Evolutionary conservation across 768 basidiomycete species (phyloP).

Genomic region (Megacollybia marginata): DNA sequence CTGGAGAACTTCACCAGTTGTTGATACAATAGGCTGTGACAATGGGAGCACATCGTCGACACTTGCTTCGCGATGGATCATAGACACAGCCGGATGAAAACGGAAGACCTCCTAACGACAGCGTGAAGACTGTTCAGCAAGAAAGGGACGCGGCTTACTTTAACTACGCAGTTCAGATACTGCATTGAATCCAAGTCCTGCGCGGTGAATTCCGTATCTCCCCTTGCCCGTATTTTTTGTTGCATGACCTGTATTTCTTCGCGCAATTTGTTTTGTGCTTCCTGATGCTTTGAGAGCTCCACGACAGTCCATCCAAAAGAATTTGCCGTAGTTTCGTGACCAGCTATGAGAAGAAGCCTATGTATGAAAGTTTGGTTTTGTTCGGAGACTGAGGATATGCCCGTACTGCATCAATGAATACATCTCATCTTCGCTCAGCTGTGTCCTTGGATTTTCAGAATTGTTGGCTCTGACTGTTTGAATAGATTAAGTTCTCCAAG

Average conservation of each 20-base stretch:
- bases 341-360: conserved; percentile 38
- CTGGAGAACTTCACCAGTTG: conserved; percentile 21
- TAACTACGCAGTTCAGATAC: conserved; percentile 16
- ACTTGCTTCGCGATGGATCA: conserved; percentile 23
- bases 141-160: conserved; percentile 6
- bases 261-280: conserved; percentile 57
- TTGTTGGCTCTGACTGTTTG: conserved; percentile 11
- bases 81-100: conserved; percentile 23
- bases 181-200: conserved; percentile 26
- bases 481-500: not conserved
- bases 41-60: conserved; percentile 38
- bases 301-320: conserved; percentile 54
- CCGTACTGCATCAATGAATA: conserved; percentile 18
- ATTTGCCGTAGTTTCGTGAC: conserved; percentile 57
- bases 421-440: conserved; percentile 18
- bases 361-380: not conserved
- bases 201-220: conserved; percentile 8
- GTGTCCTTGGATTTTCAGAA: conserved; percentile 5
- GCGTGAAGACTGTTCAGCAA: not conserved
- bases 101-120: conserved; percentile 20
- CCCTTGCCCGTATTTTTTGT: conserved; percentile 5
- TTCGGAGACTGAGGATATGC: not conserved
- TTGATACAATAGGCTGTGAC: conserved; percentile 25
- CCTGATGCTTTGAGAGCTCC: conserved; percentile 51
- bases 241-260: conserved; percentile 37